Conservation (phyloP, 495 filamentous ascomycete species). For the Lindgomyces ingoldianus region DNA sequence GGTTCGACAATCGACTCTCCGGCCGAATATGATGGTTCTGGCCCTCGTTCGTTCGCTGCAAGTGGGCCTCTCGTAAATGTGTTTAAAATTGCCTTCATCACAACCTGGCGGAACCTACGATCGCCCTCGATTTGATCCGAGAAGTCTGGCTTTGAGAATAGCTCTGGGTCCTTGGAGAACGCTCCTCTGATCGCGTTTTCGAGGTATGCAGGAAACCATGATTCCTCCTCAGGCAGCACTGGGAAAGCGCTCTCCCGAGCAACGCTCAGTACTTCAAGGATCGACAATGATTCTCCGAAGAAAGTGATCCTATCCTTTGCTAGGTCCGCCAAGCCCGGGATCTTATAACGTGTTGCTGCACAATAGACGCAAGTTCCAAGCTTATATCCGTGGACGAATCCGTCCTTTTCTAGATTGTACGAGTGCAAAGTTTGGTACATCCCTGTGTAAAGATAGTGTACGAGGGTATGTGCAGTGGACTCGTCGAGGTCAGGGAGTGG, state of each 20-base stretch:
- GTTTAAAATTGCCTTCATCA: slow-evolving; percentile 18
- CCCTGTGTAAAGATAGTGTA: slow-evolving; percentile 27
- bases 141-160: slow-evolving; percentile 12
- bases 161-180: slow-evolving; percentile 3
- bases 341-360: slow-evolving; percentile 15
- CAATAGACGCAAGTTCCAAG: slow-evolving; percentile 16
- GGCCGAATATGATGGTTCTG: background rate
- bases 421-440: slow-evolving; percentile 12
- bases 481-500: slow-evolving; percentile 25
- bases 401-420: background rate
- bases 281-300: slow-evolving; percentile 1
- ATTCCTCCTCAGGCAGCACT: slow-evolving; percentile 5
- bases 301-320: slow-evolving; percentile 11
- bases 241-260: slow-evolving; percentile 17
- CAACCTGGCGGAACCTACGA: slow-evolving; percentile 5
- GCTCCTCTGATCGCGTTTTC: slow-evolving; percentile 18
- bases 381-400: background rate
- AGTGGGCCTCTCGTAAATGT: background rate
- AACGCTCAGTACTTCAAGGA: slow-evolving; percentile 22
- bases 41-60: background rate
- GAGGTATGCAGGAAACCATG: slow-evolving; percentile 17
- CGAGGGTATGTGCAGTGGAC: slow-evolving; percentile 15
- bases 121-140: slow-evolving; percentile 19
- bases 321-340: slow-evolving; percentile 14
- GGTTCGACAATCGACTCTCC: background rate